Percentiles rank a stretch among this genome's conserved stretches.
These are phyloP conservation scores for Puccinia hordei DNA, from an alignment of 1,284 basidiomycete genomes.

Conservation along the genomic window DNA sequence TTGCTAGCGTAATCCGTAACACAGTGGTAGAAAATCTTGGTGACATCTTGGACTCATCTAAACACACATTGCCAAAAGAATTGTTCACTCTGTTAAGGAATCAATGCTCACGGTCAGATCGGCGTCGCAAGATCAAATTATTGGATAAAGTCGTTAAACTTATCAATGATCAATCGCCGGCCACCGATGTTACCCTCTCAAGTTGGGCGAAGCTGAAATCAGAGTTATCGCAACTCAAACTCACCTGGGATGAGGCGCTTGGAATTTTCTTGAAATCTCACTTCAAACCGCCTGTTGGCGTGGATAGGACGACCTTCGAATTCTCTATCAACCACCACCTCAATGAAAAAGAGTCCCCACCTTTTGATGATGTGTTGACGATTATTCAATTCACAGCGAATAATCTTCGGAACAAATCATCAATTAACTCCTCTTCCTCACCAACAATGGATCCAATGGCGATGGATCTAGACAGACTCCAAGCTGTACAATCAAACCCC, in stretches of 20 bases:
- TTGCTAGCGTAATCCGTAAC: too few species aligned
- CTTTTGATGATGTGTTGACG: background rate
- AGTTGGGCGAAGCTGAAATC: background rate
- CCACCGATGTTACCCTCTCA: background rate
- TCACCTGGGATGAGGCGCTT: background rate
- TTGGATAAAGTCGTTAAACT: background rate
- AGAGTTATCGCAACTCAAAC: background rate
- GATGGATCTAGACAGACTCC: background rate
- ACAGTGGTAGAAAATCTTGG: too few species aligned
- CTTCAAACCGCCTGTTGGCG: background rate
- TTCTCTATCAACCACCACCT: conserved; percentile 4
- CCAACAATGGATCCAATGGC: background rate
- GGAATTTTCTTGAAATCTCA: background rate
- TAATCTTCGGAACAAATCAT: background rate
- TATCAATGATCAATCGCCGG: too few species aligned
- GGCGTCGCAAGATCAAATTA: background rate
- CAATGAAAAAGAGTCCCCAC: background rate
- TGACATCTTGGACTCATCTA: background rate
- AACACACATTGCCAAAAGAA: background rate
- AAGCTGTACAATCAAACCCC: background rate
- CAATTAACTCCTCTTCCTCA: too few species aligned
- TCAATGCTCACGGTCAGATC: background rate
- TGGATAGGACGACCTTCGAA: conserved; percentile 3
- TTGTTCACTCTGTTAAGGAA: background rate
- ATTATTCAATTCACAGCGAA: background rate